A percentile compares a stretch with the other conserved stretches of the same genome.
Conservation (phyloP, 1,139 yeast species). For the Hanseniaspora gamundiae region DNA sequence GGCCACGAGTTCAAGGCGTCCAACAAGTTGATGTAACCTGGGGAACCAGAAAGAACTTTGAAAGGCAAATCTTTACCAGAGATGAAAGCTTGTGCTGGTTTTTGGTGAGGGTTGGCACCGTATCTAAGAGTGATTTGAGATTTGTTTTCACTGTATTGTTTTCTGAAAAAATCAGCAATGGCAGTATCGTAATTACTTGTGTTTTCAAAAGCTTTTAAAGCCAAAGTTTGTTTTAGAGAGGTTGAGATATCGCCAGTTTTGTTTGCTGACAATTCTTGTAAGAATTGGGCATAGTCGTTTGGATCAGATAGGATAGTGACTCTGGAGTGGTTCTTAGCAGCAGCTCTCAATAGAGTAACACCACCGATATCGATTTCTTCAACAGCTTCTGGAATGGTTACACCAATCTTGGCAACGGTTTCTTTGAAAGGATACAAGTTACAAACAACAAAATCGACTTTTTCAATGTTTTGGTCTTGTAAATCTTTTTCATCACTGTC, state of each 20-base stretch:
- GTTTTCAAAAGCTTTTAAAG: slow-evolving; percentile 94
- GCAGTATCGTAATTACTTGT: slow-evolving; percentile 96
- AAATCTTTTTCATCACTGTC: slow-evolving; percentile 85
- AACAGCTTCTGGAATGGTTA: slow-evolving; percentile 92
- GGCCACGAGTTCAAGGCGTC: slow-evolving; percentile 99
- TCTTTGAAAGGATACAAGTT: slow-evolving; percentile 97
- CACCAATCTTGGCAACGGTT: slow-evolving; percentile 90
- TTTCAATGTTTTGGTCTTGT: slow-evolving; percentile 77
- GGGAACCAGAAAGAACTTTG: slow-evolving; percentile 86
- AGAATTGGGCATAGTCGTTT: slow-evolving; percentile 73
- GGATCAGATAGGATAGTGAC: slow-evolving; percentile 95
- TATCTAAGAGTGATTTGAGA: slow-evolving; percentile 91
- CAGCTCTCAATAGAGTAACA: slow-evolving; percentile 92
- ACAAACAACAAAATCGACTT: slow-evolving; percentile 93
- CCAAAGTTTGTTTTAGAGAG: slow-evolving; percentile 69
- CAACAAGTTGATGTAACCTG: slow-evolving; percentile 91
- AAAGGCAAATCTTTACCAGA: slow-evolving; percentile 76
- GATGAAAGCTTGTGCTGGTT: slow-evolving; percentile 96
- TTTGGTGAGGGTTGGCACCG: slow-evolving; percentile 98
- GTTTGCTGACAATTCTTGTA: slow-evolving; percentile 47
- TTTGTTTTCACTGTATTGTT: slow-evolving; percentile 81
- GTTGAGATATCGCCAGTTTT: slow-evolving; percentile 57
- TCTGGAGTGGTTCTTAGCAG: slow-evolving; percentile 95
- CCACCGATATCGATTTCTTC: slow-evolving; percentile 99
- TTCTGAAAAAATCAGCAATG: slow-evolving; percentile 93